These are phyloP conservation scores for Metarhizium brunneum DNA, from an alignment of 2,329 filamentous ascomycete genomes.

Conservation along the genomic window DNA sequence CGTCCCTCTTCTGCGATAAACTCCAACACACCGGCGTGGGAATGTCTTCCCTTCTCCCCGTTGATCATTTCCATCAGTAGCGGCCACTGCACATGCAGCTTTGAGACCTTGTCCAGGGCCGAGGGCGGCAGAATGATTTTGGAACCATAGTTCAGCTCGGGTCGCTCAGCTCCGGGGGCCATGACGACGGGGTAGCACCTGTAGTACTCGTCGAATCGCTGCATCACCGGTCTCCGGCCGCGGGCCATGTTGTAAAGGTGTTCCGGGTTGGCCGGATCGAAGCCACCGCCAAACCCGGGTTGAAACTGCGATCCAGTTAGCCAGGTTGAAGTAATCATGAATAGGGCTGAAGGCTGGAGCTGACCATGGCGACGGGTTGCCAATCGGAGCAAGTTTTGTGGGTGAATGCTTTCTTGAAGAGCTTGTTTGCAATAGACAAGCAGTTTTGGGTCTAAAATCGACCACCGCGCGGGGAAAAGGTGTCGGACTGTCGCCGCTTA, in stretches of 20 bases:
- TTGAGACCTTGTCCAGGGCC: conserved; percentile 90
- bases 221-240: conserved; percentile 41
- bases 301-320: conserved; percentile 1
- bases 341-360: background rate
- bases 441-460: too few species aligned
- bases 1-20: conserved; percentile 97
- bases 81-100: conserved; percentile 93
- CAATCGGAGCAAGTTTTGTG: background rate
- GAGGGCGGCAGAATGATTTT: conserved; percentile 98
- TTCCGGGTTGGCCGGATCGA: conserved; percentile 38
- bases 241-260: conserved; percentile 40
- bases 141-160: conserved; percentile 88
- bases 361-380: background rate
- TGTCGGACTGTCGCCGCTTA: too few species aligned
- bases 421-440: background rate
- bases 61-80: conserved; percentile 96
- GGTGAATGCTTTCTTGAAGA: background rate
- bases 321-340: background rate
- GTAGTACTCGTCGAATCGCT: conserved; percentile 97
- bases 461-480: too few species aligned
- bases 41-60: conserved; percentile 67
- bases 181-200: conserved; percentile 93
- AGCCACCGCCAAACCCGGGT: conserved; percentile 30
- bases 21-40: conserved; percentile 90
- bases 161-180: conserved; percentile 82